phyloP scores from a whole-genome alignment of 169 alveolate species.

The Perkinsus marinus region DNA sequence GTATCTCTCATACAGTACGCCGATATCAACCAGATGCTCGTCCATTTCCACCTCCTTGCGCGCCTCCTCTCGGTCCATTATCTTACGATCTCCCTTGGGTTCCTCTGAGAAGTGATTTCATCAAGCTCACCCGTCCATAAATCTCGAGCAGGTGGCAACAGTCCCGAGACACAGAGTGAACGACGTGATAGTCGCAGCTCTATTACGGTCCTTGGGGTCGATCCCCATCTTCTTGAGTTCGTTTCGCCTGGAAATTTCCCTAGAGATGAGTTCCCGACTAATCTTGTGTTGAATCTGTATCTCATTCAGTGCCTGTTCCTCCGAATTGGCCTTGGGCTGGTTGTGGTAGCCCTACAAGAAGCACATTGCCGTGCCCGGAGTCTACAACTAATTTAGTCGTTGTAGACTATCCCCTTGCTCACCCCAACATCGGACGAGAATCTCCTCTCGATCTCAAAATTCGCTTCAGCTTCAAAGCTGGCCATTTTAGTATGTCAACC shows the following conservation, averaged over 20 bases:
- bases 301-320: background rate
- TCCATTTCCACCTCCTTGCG: background rate
- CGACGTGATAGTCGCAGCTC: background rate
- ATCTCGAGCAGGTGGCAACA: too few species aligned
- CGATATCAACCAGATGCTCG: background rate
- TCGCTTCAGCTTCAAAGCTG: background rate
- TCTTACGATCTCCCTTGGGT: background rate
- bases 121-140: too few species aligned
- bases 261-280: background rate
- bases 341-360: background rate
- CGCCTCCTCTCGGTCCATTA: background rate
- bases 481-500: background rate
- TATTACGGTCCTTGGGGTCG: background rate
- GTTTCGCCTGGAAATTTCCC: background rate
- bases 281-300: background rate
- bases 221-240: background rate
- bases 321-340: background rate
- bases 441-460: background rate
- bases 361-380: too few species aligned
- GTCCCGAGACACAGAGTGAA: too few species aligned
- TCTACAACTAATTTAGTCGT: background rate
- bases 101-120: background rate
- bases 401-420: background rate
- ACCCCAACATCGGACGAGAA: background rate
- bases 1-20: background rate